Evolutionary conservation across 169 alveolate genomes (phyloP).

Genomic region (Cryptosporidium meleagridis): DNA sequence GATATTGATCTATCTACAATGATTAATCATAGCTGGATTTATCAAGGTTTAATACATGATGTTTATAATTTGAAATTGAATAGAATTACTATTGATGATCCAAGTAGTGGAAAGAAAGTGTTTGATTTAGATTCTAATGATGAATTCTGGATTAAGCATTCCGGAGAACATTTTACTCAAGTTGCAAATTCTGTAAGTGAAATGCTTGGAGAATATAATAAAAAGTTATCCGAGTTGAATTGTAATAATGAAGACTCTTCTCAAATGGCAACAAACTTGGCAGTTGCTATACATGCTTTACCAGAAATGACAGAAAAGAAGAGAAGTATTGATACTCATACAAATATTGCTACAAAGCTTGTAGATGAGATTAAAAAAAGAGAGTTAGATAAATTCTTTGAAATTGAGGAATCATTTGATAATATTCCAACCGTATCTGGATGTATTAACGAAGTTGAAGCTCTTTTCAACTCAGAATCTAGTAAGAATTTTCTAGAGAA

Average conservation of each 20-base stretch:
- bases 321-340: slow-evolving; percentile 85
- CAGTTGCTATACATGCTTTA: slow-evolving; percentile 84
- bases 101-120: slow-evolving; percentile 34
- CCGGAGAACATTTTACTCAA: slow-evolving; percentile 77
- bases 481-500: slow-evolving; percentile 20
- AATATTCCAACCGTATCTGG: slow-evolving; percentile 70
- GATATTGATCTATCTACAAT: slow-evolving; percentile 85
- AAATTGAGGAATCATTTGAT: slow-evolving; percentile 57
- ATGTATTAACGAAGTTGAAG: slow-evolving; percentile 32
- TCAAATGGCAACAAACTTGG: slow-evolving; percentile 60
- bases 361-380: slow-evolving; percentile 83
- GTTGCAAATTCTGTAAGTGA: slow-evolving; percentile 79
- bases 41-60: slow-evolving; percentile 88
- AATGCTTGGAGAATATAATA: slow-evolving; percentile 76
- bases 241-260: slow-evolving; percentile 54
- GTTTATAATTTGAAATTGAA: slow-evolving; percentile 82
- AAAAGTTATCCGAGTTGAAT: slow-evolving; percentile 54
- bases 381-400: slow-evolving; percentile 82
- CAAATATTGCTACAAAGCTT: slow-evolving; percentile 85
- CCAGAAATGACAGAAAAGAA: slow-evolving; percentile 89
- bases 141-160: slow-evolving; percentile 77
- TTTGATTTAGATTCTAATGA: slow-evolving; percentile 76
- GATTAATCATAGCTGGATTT: slow-evolving; percentile 91
- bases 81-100: slow-evolving; percentile 78
- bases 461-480: slow-evolving; percentile 30